Base-by-base conservation (phyloP, 176 grass and related monocot species). In the Elymus sibiricus region DNA sequence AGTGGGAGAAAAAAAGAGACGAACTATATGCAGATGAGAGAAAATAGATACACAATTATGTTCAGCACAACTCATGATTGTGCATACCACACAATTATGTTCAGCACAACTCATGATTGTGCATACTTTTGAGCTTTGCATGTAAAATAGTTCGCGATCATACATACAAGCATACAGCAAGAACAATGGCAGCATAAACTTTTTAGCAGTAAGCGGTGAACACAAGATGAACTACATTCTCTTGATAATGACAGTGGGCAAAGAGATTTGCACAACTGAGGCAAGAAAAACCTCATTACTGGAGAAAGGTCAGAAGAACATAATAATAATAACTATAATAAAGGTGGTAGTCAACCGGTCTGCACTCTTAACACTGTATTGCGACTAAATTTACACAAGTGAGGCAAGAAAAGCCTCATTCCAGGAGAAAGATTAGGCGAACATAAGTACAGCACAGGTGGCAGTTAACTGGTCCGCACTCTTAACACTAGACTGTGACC, bases 281-380 rank as follows among this genome's bases (percentile, higher is more conserved):
- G 22, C 2, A 58, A 82, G 22, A 71, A 74, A 74, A 74, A 0
- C 6, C 7, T 0, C 71, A 19, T 49, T 49, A 25, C 25, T 49
- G 7, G 71, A 49, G 12, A 29, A 47, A 74, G 38, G 26, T 44
- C 73, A 11, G 58, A 68, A 77, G 10, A 82, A 6, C 1, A 61
- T 79, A 78, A 51, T 51, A n/a, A 79, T 60, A 80, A 68, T 49
- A 78, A 51, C 62, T 28, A 79, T 60, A 80, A 68, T 49, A 70
- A 56, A 79, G 32, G 19, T 70, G 60, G 61, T 21, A 60, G 12
- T 34, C 55, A 84, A 79, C 68, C 8, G 10, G 46, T 79, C 22
- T 31, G 44, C 37, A 22, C 10, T 32, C 58, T 77, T 75, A 71
- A 42, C 29, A 24, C 39, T 64, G 65, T n/a, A 34, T 31, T 63